Conservation (phyloP, 1,284 basidiomycete species). For the Melampsora larici-populina region DNA sequence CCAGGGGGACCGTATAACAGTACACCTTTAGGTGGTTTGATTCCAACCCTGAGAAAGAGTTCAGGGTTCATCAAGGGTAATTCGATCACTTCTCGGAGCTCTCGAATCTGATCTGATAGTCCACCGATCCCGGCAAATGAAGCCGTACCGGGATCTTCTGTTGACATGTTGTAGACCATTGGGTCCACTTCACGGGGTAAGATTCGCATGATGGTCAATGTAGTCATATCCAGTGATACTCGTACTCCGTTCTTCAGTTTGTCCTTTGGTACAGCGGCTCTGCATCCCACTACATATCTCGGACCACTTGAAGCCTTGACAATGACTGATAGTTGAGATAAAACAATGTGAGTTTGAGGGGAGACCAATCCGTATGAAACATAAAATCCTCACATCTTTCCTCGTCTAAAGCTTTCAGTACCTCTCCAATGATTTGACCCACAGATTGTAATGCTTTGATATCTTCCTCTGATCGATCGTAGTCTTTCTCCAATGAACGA, state of each 20-base stretch:
- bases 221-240: slow-evolving; percentile 99
- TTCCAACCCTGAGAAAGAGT: slow-evolving; percentile 89
- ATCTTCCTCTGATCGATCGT: slow-evolving; percentile 95
- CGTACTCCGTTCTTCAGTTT: slow-evolving; percentile 85
- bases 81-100: slow-evolving; percentile 94
- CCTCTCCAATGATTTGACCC: slow-evolving; percentile 98
- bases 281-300: slow-evolving; percentile 97
- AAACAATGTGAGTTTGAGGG: slow-evolving; percentile 5
- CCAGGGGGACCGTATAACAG: slow-evolving; percentile 89
- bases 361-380: neutral
- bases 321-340: slow-evolving; percentile 66
- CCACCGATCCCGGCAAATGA: slow-evolving; percentile 97
- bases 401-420: slow-evolving; percentile 96
- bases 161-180: slow-evolving; percentile 97
- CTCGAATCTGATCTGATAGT: slow-evolving; percentile 90
- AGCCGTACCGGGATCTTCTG: slow-evolving; percentile 93
- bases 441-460: slow-evolving; percentile 99
- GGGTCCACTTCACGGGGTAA: slow-evolving; percentile 97
- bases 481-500: slow-evolving; percentile 69
- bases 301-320: slow-evolving; percentile 98
- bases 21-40: slow-evolving; percentile 91
- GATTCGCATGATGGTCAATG: slow-evolving; percentile 97
- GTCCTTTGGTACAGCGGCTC: slow-evolving; percentile 79
- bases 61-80: slow-evolving; percentile 93
- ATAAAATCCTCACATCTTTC: slow-evolving; percentile 74